Base-by-base conservation (phyloP, 1,284 basidiomycete species). In the Trametes pubescens region DNA sequence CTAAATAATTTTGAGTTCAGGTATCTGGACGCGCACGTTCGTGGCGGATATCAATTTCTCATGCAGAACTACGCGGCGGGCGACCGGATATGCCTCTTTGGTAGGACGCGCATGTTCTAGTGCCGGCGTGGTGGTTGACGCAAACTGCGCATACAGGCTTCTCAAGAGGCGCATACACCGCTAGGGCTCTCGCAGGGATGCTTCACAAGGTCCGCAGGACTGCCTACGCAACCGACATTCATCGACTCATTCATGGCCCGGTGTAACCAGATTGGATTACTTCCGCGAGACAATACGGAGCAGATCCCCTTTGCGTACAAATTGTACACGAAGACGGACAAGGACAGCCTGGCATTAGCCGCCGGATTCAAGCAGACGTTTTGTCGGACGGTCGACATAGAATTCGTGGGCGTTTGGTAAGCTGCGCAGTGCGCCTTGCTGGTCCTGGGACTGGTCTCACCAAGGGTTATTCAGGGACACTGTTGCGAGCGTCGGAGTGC, bases 31-130 rank as follows among this genome's bases (percentile, higher is more conserved):
- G 77, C 77, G 11, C 85, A 87, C 72, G 82, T 86, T 61, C 84
- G 82, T 78, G 86, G 79, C 51, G 87, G 87, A 0, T 90, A 90
- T 70, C 77, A 81, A 59, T 91, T 88, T 69, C 73, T 91, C 46
- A 88, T 88, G 85, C 82, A 88, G 71, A 89, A 86, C 69, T 87
- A 84, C 66, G 72, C 75, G 18, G 71, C 73, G 21, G 82, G 80
- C 10, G 82, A 86, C 69, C 82, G 78, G 61, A 86, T 86, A 32
- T 85, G 81, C 68, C 78, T 87, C 21, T 86, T 87, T 68, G 81
- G 82, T 66, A 81, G 79, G 73, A 80, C 40, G 21, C 43, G 34
- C 5, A 4, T 9, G 1, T 44, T 2, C 55, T 24, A 6, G 2
- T 13, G 11, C 22, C 46, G 56, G 44, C 14, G 21, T 3, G 22